Evolutionary conservation across 257 asterid species (phyloP).

Genomic region (Buddleja alternifolia): DNA sequence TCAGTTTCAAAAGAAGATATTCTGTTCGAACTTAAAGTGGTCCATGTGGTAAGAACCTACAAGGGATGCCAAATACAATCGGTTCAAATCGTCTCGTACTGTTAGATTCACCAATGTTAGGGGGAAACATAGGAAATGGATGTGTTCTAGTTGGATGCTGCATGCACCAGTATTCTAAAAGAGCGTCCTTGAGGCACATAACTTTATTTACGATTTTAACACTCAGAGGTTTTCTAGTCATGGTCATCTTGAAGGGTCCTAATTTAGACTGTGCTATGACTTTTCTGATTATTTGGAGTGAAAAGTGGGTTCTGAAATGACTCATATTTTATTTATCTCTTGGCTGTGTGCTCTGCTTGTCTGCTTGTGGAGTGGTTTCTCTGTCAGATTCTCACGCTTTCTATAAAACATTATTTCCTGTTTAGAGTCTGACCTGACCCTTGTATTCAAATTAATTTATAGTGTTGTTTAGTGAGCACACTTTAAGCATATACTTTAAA

Average conservation of each 20-base stretch:
- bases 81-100: neutral
- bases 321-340: neutral
- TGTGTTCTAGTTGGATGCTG: neutral
- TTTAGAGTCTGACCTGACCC: constrained; percentile 9
- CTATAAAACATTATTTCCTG: neutral
- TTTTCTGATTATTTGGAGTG: neutral
- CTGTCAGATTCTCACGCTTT: neutral
- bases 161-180: neutral
- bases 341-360: neutral
- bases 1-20: neutral
- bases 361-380: neutral
- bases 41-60: constrained; percentile 1
- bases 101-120: neutral
- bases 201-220: neutral
- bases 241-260: neutral
- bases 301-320: neutral
- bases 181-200: neutral
- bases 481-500: neutral
- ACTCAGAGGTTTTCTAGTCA: neutral
- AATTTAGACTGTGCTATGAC: neutral
- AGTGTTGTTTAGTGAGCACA: constrained; percentile 6
- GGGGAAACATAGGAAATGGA: neutral
- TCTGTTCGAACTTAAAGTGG: neutral
- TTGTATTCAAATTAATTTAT: neutral
- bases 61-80: neutral